phyloP scores from a whole-genome alignment of 1,284 basidiomycete genomes.

The Gomphus sp. region DNA sequence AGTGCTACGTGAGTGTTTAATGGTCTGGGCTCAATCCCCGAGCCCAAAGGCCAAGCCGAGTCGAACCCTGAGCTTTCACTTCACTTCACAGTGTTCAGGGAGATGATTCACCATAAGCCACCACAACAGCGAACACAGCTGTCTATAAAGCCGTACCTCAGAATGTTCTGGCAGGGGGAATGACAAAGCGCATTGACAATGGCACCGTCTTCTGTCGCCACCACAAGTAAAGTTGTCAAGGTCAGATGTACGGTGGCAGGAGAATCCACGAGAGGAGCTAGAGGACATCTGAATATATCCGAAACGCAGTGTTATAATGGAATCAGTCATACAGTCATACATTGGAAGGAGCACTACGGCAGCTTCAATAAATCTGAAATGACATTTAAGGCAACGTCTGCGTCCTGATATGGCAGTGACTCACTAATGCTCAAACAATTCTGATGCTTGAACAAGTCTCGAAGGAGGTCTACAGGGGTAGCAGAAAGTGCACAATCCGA shows the following conservation, averaged over 20 bases:
- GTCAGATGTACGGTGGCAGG: constrained; percentile 45
- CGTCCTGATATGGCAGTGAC: constrained; percentile 14
- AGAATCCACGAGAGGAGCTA: constrained; percentile 18
- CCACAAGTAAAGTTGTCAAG: constrained; percentile 39
- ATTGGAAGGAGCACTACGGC: constrained; percentile 47
- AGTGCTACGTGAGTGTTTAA: too few species aligned
- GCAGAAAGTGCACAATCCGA: constrained; percentile 38
- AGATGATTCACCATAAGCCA: neutral
- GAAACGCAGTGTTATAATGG: constrained; percentile 38
- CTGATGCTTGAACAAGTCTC: constrained; percentile 48
- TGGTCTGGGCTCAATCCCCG: too few species aligned
- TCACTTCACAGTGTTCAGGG: too few species aligned
- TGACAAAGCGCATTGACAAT: constrained; percentile 35
- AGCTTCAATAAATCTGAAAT: constrained; percentile 49
- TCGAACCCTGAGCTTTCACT: too few species aligned
- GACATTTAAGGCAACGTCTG: neutral
- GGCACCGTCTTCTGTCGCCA: constrained; percentile 39
- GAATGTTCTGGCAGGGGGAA: constrained; percentile 17
- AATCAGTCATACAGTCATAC: constrained; percentile 59
- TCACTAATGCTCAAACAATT: too few species aligned
- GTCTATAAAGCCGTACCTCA: constrained; percentile 46
- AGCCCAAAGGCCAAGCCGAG: too few species aligned
- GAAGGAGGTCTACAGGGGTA: constrained; percentile 33
- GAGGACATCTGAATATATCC: constrained; percentile 32
- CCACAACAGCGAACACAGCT: constrained; percentile 29